A percentile compares a stretch with the other conserved stretches of the same genome.
These are phyloP conservation scores for Immersiella caudata DNA, from an alignment of 495 filamentous ascomycete species.

Conservation along the genomic window DNA sequence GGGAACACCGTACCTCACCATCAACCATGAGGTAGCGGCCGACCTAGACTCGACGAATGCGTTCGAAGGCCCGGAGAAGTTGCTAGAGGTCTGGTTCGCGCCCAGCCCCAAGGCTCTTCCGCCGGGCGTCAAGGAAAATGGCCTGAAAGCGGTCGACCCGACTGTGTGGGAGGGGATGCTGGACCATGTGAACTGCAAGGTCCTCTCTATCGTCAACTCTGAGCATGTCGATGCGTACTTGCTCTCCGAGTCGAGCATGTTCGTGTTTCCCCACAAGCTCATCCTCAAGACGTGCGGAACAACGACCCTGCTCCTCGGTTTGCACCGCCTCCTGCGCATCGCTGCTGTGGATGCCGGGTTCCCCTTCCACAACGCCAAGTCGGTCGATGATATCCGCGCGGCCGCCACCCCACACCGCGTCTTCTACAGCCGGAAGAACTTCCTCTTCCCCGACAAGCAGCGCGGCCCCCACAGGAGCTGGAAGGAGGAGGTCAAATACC, in stretches of 20 bases:
- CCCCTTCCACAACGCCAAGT: constrained; percentile 58
- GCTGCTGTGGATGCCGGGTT: constrained; percentile 87
- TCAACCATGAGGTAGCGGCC: constrained; percentile 93
- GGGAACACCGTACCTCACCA: constrained; percentile 84
- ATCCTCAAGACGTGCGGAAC: constrained; percentile 99
- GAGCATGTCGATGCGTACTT: constrained; percentile 97
- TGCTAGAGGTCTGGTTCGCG: constrained; percentile 98
- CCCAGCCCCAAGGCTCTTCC: constrained; percentile 76
- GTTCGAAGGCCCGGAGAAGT: constrained; percentile 98
- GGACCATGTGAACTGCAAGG: constrained; percentile 96
- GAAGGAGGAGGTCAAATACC: constrained; percentile 88
- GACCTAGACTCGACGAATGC: constrained; percentile 96
- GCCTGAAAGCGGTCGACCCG: constrained; percentile 81
- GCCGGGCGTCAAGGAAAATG: constrained; percentile 66
- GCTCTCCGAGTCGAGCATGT: constrained; percentile 99
- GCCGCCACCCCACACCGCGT: constrained; percentile 90
- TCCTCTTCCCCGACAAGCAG: constrained; percentile 93
- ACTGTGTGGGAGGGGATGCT: constrained; percentile 96
- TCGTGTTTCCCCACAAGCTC: constrained; percentile 98
- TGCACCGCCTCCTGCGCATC: constrained; percentile 88
- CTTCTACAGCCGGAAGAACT: constrained; percentile 99
- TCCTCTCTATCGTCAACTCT: constrained; percentile 92
- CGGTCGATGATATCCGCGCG: constrained; percentile 59
- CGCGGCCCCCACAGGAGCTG: constrained; percentile 94
- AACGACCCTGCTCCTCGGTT: constrained; percentile 86